Conservation (phyloP, 192 early-diverging fungal species). For the Lunasporangiospora selenospora region DNA sequence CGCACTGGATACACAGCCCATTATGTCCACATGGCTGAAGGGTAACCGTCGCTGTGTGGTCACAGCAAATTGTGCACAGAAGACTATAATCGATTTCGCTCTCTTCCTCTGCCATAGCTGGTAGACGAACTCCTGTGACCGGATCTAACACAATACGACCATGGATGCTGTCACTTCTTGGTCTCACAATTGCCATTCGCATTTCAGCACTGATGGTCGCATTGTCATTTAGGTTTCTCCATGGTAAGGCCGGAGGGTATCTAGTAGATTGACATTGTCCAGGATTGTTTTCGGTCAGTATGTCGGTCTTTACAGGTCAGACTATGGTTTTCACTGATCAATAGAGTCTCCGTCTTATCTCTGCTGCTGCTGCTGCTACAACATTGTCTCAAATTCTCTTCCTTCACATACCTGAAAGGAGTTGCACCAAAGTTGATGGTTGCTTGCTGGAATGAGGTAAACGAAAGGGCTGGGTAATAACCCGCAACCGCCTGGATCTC, state of each 20-base stretch:
- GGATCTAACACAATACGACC: constrained; percentile 45
- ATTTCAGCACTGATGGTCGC: constrained; percentile 36
- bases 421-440: constrained; percentile 71
- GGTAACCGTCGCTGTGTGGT: constrained; percentile 47
- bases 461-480: constrained; percentile 74
- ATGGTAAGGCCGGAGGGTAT: constrained; percentile 45
- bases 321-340: too few relatives aligned
- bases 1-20: constrained; percentile 53
- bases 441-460: constrained; percentile 76
- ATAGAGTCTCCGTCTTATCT: too few relatives aligned
- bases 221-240: constrained; percentile 42
- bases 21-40: constrained; percentile 56
- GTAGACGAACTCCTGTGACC: constrained; percentile 18
- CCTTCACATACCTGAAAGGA: constrained; percentile 39
- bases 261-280: constrained; percentile 18
- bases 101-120: constrained; percentile 26
- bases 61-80: constrained; percentile 57
- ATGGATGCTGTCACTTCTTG: constrained; percentile 44
- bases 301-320: too few relatives aligned
- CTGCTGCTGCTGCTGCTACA: too few relatives aligned
- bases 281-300: too few relatives aligned
- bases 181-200: constrained; percentile 36
- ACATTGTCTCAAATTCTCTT: too few relatives aligned
- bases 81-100: constrained; percentile 38
- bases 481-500: constrained; percentile 44